A percentile compares a stretch with the other conserved stretches of the same genome.
These are phyloP conservation scores for Polyporus arcularius DNA, from an alignment of 768 basidiomycete species.

Conservation along the genomic window DNA sequence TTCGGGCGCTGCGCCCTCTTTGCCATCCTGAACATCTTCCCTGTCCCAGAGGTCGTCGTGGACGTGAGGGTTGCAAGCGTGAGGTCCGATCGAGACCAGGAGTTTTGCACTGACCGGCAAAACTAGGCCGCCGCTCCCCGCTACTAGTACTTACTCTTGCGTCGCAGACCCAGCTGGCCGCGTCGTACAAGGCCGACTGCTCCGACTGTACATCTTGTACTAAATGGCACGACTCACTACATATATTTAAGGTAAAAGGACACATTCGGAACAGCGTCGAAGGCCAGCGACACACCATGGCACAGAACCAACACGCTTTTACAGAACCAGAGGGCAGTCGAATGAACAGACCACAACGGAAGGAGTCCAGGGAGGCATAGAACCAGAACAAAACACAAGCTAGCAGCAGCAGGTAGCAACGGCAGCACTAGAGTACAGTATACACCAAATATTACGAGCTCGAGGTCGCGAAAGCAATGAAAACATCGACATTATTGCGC, in stretches of 20 bases:
- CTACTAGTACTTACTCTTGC: background rate
- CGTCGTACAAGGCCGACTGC: background rate
- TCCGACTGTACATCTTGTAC: background rate
- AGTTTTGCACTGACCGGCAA: background rate
- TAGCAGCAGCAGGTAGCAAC: conserved; percentile 2
- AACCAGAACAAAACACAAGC: conserved; percentile 9
- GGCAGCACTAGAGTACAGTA: conserved; percentile 12
- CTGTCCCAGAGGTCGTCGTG: too few relatives aligned
- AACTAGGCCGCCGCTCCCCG: conserved; percentile 6
- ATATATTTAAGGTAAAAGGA: background rate
- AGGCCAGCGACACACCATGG: background rate
- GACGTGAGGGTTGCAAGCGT: background rate
- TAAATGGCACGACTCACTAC: background rate
- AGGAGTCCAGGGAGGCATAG: background rate
- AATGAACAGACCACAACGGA: background rate
- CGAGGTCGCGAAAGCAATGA: conserved; percentile 20
- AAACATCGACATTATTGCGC: conserved; percentile 17
- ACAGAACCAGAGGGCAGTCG: background rate
- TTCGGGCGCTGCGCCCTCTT: background rate
- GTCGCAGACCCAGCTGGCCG: background rate
- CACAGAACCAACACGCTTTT: background rate
- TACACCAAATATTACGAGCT: conserved; percentile 9
- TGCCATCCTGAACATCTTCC: conserved; percentile 1
- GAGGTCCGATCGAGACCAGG: background rate
- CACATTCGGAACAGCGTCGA: background rate